These are phyloP conservation scores for Kwoniella sp. DNA, from an alignment of 768 basidiomycete genomes.

Conservation along the genomic window DNA sequence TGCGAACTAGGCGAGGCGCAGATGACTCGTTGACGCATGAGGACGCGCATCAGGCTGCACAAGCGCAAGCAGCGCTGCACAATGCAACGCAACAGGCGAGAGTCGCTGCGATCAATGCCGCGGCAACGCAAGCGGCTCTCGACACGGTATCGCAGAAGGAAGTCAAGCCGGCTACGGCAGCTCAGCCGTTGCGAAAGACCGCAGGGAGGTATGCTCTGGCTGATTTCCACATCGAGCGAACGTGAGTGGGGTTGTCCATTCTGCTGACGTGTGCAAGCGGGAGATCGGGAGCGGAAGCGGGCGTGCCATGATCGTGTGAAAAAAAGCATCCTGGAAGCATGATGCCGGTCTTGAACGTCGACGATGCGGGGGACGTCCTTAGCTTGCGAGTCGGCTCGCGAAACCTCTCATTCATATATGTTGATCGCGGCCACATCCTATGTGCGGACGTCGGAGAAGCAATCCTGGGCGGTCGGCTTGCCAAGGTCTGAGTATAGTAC, in stretches of 20 bases:
- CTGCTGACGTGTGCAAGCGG: conserved; percentile 2
- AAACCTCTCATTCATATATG: too few species aligned
- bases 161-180: conserved; percentile 17
- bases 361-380: too few species aligned
- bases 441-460: too few species aligned
- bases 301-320: too few species aligned
- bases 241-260: conserved; percentile 49
- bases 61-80: conserved; percentile 52
- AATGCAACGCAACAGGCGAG: conserved; percentile 55
- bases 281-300: too few species aligned
- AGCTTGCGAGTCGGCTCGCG: too few species aligned
- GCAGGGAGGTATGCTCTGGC: conserved; percentile 54
- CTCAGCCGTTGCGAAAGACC: conserved; percentile 49
- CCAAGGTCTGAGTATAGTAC: too few species aligned
- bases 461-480: too few species aligned
- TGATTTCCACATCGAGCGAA: conserved; percentile 55
- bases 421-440: too few species aligned
- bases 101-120: conserved; percentile 54
- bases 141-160: conserved; percentile 32
- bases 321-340: too few species aligned
- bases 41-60: conserved; percentile 42
- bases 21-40: neutral
- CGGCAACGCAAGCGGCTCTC: conserved; percentile 54
- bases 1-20: too few species aligned
- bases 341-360: too few species aligned